Evolutionary conservation across 352 stramenopile species (phyloP).

Genomic region (Phytopythium ostracodes): DNA sequence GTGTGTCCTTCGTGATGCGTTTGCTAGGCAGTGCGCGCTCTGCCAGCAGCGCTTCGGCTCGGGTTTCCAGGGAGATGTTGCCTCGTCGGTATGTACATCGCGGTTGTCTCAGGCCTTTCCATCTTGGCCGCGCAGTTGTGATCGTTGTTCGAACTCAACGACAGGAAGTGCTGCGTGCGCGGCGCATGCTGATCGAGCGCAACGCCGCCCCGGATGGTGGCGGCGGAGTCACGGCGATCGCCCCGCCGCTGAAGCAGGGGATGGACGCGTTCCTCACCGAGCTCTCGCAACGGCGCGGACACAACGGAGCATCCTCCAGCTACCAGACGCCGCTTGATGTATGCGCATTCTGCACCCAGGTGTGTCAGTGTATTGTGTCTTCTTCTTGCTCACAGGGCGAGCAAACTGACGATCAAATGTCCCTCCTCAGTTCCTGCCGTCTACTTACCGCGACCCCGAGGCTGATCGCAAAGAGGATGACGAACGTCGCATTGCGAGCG

Average conservation of each 20-base stretch:
- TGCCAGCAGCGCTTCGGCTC: constrained; percentile 9
- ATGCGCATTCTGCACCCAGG: constrained; percentile 11
- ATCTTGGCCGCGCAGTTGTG: too few relatives aligned
- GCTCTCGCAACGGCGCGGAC: neutral
- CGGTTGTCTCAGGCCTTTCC: too few relatives aligned
- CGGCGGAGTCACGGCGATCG: constrained; percentile 2
- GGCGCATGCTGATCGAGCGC: constrained; percentile 10
- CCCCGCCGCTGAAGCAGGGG: constrained; percentile 1
- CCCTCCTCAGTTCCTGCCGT: neutral
- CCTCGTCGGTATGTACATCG: constrained; percentile 2
- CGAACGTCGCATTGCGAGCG: neutral
- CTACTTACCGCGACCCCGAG: neutral
- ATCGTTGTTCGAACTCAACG: neutral
- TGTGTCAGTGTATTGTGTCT: neutral
- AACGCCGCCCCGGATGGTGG: constrained; percentile 2
- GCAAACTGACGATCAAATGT: neutral
- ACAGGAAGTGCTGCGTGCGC: constrained; percentile 9
- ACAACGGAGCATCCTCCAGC: neutral
- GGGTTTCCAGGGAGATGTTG: constrained; percentile 6
- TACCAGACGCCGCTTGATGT: constrained; percentile 1
- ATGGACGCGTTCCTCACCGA: constrained; percentile 8
- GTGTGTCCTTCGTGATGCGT: neutral
- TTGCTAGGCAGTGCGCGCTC: constrained; percentile 1
- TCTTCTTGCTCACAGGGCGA: neutral
- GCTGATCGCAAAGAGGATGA: constrained; percentile 6